Percentiles rank a stretch among this genome's conserved stretches.
phyloP scores from a whole-genome alignment of 2,329 filamentous ascomycete genomes.

The Chaetomiaceae sp. region DNA sequence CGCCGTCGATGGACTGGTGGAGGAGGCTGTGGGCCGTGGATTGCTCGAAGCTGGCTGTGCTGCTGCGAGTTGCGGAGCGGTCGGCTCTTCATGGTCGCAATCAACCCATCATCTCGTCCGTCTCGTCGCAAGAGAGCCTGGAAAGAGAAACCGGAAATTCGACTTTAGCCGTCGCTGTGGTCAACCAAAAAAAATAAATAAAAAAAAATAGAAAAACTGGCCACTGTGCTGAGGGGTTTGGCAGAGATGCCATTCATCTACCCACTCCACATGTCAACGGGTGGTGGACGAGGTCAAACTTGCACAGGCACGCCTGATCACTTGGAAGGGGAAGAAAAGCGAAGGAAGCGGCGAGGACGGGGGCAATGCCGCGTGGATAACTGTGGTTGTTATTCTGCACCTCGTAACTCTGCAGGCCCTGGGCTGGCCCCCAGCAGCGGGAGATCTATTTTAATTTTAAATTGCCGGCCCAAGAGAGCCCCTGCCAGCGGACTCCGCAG shows the following conservation, averaged over 20 bases:
- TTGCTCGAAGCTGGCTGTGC: slow-evolving; percentile 12
- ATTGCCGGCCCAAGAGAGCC: slow-evolving; percentile 6
- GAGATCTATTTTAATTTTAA: slow-evolving; percentile 18
- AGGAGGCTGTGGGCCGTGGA: slow-evolving; percentile 17
- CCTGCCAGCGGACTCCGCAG: slow-evolving; percentile 5
- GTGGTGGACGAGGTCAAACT: slow-evolving; percentile 12
- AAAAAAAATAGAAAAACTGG: no score
- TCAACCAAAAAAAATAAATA: slow-evolving; percentile 3
- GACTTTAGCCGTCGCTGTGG: slow-evolving; percentile 1
- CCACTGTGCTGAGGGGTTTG: neutral
- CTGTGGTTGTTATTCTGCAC: no score
- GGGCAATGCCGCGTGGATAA: slow-evolving; percentile 15
- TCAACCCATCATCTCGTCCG: slow-evolving; percentile 20
- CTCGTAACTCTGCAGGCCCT: no score
- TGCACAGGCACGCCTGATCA: slow-evolving; percentile 12
- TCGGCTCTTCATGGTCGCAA: slow-evolving; percentile 24
- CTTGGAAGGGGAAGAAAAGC: neutral
- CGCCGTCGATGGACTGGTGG: slow-evolving; percentile 5
- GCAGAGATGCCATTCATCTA: slow-evolving; percentile 5
- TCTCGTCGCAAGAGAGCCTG: slow-evolving; percentile 5
- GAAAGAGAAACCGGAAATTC: slow-evolving; percentile 6
- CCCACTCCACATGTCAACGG: slow-evolving; percentile 16
- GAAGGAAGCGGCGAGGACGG: slow-evolving; percentile 6
- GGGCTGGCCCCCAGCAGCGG: neutral
- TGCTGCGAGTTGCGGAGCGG: slow-evolving; percentile 18